phyloP scores from a whole-genome alignment of 2,329 filamentous ascomycete genomes.

The Xylariomycetidae sp. region DNA sequence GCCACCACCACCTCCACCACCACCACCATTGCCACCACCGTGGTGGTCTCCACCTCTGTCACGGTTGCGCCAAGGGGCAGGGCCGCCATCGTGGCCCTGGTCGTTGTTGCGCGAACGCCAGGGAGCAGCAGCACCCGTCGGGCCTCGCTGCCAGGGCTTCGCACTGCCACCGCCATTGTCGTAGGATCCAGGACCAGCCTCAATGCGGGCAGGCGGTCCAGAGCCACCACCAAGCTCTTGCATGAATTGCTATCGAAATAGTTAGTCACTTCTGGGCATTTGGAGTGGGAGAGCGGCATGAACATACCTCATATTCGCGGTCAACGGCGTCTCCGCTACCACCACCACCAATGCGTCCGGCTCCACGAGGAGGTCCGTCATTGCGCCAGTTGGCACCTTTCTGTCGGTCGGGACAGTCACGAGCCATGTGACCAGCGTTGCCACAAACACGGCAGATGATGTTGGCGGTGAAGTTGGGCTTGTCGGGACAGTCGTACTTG shows the following conservation, averaged over 20 bases:
- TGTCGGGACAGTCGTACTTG: slow-evolving; percentile 97
- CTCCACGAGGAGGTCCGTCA: slow-evolving; percentile 47
- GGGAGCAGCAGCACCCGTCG: slow-evolving; percentile 76
- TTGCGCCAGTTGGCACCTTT: slow-evolving; percentile 91
- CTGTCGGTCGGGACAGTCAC: slow-evolving; percentile 93
- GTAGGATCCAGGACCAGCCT: slow-evolving; percentile 67
- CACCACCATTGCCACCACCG: slow-evolving; percentile 18
- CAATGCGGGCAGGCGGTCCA: slow-evolving; percentile 71
- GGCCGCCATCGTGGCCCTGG: slow-evolving; percentile 41
- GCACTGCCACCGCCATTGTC: slow-evolving; percentile 50
- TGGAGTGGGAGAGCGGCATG: not conserved
- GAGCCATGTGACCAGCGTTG: slow-evolving; percentile 96
- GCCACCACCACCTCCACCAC: slow-evolving; percentile 43
- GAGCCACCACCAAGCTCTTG: slow-evolving; percentile 84
- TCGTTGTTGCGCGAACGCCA: slow-evolving; percentile 60
- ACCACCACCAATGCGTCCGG: slow-evolving; percentile 65
- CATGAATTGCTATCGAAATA: slow-evolving; percentile 72
- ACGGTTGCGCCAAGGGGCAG: slow-evolving; percentile 60
- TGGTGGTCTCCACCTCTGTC: slow-evolving; percentile 39
- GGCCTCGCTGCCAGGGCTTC: slow-evolving; percentile 85
- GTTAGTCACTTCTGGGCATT: slow-evolving; percentile 33
- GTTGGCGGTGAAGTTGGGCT: slow-evolving; percentile 97
- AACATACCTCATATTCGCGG: slow-evolving; percentile 84
- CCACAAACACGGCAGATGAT: slow-evolving; percentile 98
- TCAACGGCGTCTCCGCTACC: slow-evolving; percentile 80